These are phyloP conservation scores for Trichoderma virens DNA, from an alignment of 495 filamentous ascomycete species.

Conservation along the genomic window DNA sequence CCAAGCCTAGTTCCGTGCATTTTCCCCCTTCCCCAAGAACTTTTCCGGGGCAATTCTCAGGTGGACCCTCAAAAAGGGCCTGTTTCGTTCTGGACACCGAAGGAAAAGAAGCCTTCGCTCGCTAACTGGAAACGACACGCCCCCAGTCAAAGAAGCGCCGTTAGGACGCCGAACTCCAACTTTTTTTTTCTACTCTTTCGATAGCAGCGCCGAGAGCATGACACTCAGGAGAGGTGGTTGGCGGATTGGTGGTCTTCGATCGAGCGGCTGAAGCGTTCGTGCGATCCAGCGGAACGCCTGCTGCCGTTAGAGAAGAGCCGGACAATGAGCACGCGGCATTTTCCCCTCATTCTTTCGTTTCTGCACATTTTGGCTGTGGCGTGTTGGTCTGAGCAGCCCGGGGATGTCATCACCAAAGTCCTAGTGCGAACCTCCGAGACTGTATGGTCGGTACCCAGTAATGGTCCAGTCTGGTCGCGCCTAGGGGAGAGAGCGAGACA, in stretches of 20 bases:
- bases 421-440: too few species aligned
- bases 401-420: background rate
- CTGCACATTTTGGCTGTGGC: background rate
- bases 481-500: too few species aligned
- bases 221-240: background rate
- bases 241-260: background rate
- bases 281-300: background rate
- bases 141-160: constrained; percentile 1
- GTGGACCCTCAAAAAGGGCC: background rate
- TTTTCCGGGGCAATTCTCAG: background rate
- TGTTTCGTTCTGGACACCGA: constrained; percentile 9
- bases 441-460: too few species aligned
- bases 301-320: background rate
- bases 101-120: constrained; percentile 1
- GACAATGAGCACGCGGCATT: background rate
- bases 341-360: background rate
- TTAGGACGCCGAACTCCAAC: background rate
- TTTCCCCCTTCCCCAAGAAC: background rate
- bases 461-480: too few species aligned
- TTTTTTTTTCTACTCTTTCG: background rate
- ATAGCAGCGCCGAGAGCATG: background rate
- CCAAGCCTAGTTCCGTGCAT: background rate
- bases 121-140: background rate
- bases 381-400: background rate
- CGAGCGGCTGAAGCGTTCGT: constrained; percentile 3